Base-by-base conservation (phyloP, 208 protist genomes). In the Trypanosoma congolense region DNA sequence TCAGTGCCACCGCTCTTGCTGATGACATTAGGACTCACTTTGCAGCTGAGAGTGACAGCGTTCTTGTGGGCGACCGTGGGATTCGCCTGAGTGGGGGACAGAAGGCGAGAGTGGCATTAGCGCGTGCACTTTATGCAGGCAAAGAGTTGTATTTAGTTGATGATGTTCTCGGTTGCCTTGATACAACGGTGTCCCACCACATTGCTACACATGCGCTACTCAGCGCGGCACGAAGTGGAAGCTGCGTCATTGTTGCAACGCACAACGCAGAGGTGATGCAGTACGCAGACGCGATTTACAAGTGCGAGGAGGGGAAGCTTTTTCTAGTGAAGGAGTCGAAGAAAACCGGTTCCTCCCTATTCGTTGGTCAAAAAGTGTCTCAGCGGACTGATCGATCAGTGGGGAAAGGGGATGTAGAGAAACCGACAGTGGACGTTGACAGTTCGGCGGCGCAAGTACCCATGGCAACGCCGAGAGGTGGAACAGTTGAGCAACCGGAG, bases 141-240 rank as follows among this genome's bases (percentile, higher is more conserved):
- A 47, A 49, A 3, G 78, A 81, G 26, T 36, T 84, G n/a, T 72
- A 61, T 48, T 24, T 92, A 12, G 35, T 94, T 0, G 90, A 96
- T 57, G 84, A 93, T 36, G 64, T 80, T 44, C 63, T 96, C 4
- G 67, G 54, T 19, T 83, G 80, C 3, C 76, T 96, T 5, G 91
- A 96, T 70, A 61, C 62, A 8, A 61, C 76, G 16, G 83, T 91
- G 1, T 54, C 55, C 18, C 45, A 29, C 25, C 49, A 66, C 26
- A 55, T 83, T 9, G 59, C 77, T 43, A 50, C 0, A 42, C 29
- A 73, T 19, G 38, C 28, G 8, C 22, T 70, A 22, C 3, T 58
- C 2, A 22, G 25, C 21, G 29, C 45, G 16, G 41, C 22, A 26
- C 31, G 16, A 38, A 0, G 21, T 6, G 49, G 48, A 10, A 45